Evolutionary conservation across 139 green algal genomes (phyloP).

Genomic region (Chlorella sp.): DNA sequence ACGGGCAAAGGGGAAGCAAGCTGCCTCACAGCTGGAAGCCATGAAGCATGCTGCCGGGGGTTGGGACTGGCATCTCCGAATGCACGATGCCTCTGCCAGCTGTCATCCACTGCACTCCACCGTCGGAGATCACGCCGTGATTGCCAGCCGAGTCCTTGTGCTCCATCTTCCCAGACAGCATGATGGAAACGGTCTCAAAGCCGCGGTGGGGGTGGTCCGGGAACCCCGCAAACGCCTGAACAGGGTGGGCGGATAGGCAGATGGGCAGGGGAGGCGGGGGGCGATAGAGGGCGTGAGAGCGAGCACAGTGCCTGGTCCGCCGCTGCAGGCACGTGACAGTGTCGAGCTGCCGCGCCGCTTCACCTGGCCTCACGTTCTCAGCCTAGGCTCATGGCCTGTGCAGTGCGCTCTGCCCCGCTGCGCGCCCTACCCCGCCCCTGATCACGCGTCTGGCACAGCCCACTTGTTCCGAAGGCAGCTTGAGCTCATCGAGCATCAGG

Average conservation of each 20-base stretch:
- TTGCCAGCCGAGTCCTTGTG: slow-evolving; percentile 84
- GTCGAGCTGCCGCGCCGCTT: no score
- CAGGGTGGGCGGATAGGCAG: no score
- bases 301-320: no score
- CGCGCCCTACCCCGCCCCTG: no score
- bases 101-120: slow-evolving; percentile 89
- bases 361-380: no score
- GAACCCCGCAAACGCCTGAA: slow-evolving; percentile 75
- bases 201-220: slow-evolving; percentile 82
- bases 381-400: no score
- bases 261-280: no score
- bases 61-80: slow-evolving; percentile 78
- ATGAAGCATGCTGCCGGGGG: slow-evolving; percentile 67
- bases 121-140: slow-evolving; percentile 72
- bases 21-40: slow-evolving; percentile 96
- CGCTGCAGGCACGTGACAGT: no score
- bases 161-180: slow-evolving; percentile 85
- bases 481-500: slow-evolving; percentile 82
- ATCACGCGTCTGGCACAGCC: no score
- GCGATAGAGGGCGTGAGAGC: no score
- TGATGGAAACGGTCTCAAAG: slow-evolving; percentile 93
- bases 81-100: slow-evolving; percentile 83
- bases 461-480: no score
- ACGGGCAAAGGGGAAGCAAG: not conserved
- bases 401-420: no score